Conservation (phyloP, 768 basidiomycete species). For the Sarcodon sp. region DNA sequence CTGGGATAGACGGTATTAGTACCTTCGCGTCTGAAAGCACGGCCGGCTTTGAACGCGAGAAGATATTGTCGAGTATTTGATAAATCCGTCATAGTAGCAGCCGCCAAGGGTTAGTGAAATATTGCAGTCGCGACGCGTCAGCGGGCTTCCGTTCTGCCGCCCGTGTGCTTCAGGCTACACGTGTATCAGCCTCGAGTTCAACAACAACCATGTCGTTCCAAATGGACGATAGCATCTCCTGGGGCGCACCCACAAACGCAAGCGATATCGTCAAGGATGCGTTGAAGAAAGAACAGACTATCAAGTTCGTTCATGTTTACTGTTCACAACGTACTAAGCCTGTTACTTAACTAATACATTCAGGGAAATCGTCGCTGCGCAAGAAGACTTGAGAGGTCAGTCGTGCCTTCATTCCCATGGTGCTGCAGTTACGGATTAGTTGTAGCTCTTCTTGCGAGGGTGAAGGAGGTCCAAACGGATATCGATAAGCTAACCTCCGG, state of each 20-base stretch:
- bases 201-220: constrained; percentile 31
- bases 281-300: constrained; percentile 60
- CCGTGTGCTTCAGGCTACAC: neutral
- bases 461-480: constrained; percentile 60
- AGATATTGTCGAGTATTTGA: neutral
- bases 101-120: neutral
- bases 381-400: constrained; percentile 67
- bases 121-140: neutral
- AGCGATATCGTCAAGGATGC: constrained; percentile 67
- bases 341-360: neutral
- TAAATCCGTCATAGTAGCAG: neutral
- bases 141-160: neutral
- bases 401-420: constrained; percentile 1
- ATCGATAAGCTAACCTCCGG: constrained; percentile 71
- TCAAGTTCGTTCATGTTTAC: constrained; percentile 43
- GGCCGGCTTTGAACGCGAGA: constrained; percentile 52
- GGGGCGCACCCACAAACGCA: constrained; percentile 21
- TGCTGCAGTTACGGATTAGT: neutral
- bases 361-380: constrained; percentile 67
- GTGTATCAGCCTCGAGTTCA: neutral
- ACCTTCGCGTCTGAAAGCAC: constrained; percentile 55
- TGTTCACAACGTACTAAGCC: neutral
- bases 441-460: constrained; percentile 53
- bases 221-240: constrained; percentile 12
- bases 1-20: constrained; percentile 58